phyloP scores from a whole-genome alignment of 2,329 filamentous ascomycete genomes.

The Paraphoma chrysanthemicola region DNA sequence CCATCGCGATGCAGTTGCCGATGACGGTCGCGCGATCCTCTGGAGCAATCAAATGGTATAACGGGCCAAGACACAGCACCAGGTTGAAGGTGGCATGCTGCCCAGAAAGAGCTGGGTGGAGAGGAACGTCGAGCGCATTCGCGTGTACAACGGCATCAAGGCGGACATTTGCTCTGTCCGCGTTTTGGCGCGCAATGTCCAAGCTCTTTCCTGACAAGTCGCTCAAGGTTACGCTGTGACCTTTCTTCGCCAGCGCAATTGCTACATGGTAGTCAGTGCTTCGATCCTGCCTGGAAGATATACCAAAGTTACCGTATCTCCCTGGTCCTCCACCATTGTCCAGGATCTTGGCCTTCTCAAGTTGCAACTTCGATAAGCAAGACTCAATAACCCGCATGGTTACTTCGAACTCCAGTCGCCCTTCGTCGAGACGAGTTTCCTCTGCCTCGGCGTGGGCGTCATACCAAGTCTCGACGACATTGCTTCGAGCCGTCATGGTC shows the following conservation, averaged over 20 bases:
- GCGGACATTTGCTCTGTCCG: not conserved
- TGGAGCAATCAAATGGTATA: not conserved
- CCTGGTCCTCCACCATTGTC: constrained; percentile 1
- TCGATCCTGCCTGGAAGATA: not conserved
- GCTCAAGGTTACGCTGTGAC: not conserved
- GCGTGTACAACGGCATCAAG: constrained; percentile 2
- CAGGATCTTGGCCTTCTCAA: not conserved
- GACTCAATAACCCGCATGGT: not conserved
- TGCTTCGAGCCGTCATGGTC: not conserved
- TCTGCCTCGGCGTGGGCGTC: constrained; percentile 1
- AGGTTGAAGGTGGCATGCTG: not conserved
- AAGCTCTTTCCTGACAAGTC: not conserved
- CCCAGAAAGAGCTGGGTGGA: not conserved
- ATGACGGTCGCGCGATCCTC: not conserved
- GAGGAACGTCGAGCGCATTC: constrained; percentile 2
- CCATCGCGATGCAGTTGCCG: not conserved
- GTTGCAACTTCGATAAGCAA: not conserved
- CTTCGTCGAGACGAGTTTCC: constrained; percentile 2
- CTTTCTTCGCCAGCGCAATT: not conserved
- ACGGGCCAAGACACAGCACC: not conserved
- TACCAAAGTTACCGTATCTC: not conserved
- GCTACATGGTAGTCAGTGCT: not conserved
- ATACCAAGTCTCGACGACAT: constrained; percentile 3
- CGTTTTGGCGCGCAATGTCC: not conserved
- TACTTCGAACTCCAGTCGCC: constrained; percentile 2